These are phyloP conservation scores for Boletellus emodensis DNA, from an alignment of 768 basidiomycete species.

Conservation along the genomic window DNA sequence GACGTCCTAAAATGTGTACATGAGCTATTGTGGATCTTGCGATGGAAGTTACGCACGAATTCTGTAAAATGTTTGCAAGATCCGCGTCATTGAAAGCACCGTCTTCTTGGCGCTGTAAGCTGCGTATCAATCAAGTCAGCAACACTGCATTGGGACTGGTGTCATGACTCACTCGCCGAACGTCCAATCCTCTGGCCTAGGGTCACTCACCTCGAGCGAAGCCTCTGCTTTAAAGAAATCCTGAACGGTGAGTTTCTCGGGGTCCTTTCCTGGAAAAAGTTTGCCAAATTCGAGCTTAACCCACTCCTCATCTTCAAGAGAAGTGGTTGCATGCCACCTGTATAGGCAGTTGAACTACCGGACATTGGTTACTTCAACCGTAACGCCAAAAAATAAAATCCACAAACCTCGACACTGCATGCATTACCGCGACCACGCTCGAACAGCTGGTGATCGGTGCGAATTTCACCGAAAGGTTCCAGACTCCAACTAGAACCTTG, in stretches of 20 bases:
- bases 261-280: constrained; percentile 51
- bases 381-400: neutral
- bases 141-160: neutral
- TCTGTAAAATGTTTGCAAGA: constrained; percentile 60
- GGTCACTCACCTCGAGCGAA: constrained; percentile 38
- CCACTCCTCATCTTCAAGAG: constrained; percentile 68
- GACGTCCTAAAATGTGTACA: constrained; percentile 46
- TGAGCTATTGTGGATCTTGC: neutral
- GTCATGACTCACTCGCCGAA: constrained; percentile 49
- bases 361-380: neutral
- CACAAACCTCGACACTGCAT: constrained; percentile 71
- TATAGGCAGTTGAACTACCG: constrained; percentile 79
- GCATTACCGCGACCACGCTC: constrained; percentile 80
- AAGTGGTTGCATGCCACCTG: constrained; percentile 82
- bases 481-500: constrained; percentile 75
- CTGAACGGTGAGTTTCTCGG: constrained; percentile 41
- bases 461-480: constrained; percentile 71
- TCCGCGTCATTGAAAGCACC: constrained; percentile 64
- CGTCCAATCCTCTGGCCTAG: constrained; percentile 58
- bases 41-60: constrained; percentile 48
- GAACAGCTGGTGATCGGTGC: constrained; percentile 56
- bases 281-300: constrained; percentile 44
- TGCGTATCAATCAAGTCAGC: constrained; percentile 26
- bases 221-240: constrained; percentile 52
- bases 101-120: constrained; percentile 56